These are phyloP conservation scores for Tolypocladium pustulatum DNA, from an alignment of 2,329 filamentous ascomycete species.

Conservation along the genomic window DNA sequence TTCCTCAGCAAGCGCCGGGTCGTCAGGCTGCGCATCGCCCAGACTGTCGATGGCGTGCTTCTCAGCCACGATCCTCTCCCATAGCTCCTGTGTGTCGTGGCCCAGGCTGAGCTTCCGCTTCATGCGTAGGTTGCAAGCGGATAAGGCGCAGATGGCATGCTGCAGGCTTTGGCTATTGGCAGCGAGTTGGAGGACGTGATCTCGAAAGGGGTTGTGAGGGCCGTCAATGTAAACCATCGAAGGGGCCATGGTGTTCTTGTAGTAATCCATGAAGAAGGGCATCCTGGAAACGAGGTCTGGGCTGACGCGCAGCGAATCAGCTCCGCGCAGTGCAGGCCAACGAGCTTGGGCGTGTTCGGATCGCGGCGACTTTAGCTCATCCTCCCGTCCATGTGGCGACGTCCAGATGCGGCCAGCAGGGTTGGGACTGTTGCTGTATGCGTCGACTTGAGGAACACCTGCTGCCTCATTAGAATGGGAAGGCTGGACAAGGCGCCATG, in stretches of 20 bases:
- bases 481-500: slow-evolving; percentile 21
- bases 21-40: slow-evolving; percentile 39
- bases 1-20: slow-evolving; percentile 65
- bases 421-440: slow-evolving; percentile 38
- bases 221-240: slow-evolving; percentile 88
- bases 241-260: slow-evolving; percentile 83
- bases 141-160: slow-evolving; percentile 81
- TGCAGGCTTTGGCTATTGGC: slow-evolving; percentile 72
- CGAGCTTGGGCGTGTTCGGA: slow-evolving; percentile 34
- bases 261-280: slow-evolving; percentile 86
- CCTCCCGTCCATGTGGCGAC: slow-evolving; percentile 26
- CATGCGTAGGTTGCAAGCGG: slow-evolving; percentile 85
- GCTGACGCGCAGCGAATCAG: slow-evolving; percentile 40
- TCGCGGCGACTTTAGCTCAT: slow-evolving; percentile 33
- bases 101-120: slow-evolving; percentile 57
- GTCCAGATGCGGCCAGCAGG: slow-evolving; percentile 38
- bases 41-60: slow-evolving; percentile 32
- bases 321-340: slow-evolving; percentile 36
- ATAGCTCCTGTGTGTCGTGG: slow-evolving; percentile 41
- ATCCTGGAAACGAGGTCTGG: slow-evolving; percentile 63
- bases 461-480: slow-evolving; percentile 25
- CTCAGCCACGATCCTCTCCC: slow-evolving; percentile 36
- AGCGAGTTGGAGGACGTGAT: slow-evolving; percentile 71
- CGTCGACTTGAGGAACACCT: slow-evolving; percentile 42
- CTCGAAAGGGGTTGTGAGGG: slow-evolving; percentile 74